Evolutionary conservation across 257 asterid genomes (phyloP).

Genomic region (Prunella vulgaris): DNA sequence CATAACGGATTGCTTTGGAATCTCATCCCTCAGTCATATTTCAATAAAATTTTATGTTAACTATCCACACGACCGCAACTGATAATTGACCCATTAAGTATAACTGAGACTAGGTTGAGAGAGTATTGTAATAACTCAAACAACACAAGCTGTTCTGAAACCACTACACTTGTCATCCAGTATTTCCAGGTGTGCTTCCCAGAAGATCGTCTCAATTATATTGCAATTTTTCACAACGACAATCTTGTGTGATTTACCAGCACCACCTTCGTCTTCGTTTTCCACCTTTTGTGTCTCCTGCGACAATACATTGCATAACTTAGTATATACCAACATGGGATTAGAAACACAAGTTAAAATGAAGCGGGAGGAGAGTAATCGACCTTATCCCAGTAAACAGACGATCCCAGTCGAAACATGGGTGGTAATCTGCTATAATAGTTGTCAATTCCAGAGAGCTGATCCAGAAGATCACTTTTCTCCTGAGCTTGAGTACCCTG

Average conservation of each 20-base stretch:
- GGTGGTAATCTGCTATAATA: constrained; percentile 53
- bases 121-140: not conserved
- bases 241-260: constrained; percentile 38
- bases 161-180: constrained; percentile 35
- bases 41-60: no score
- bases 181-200: constrained; percentile 66
- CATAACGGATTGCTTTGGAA: no score
- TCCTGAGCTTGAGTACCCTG: constrained; percentile 88
- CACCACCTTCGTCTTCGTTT: constrained; percentile 29
- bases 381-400: constrained; percentile 69
- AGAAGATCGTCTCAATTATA: constrained; percentile 60
- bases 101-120: not conserved
- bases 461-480: constrained; percentile 57
- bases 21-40: no score
- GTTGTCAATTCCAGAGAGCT: constrained; percentile 39
- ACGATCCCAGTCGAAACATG: constrained; percentile 78
- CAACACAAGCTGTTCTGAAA: not conserved
- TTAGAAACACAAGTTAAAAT: not conserved
- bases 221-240: constrained; percentile 50
- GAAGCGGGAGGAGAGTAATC: not conserved
- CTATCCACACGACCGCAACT: not conserved
- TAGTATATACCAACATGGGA: not conserved
- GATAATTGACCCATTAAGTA: not conserved
- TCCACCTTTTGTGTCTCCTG: constrained; percentile 34
- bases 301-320: not conserved